Conservation (phyloP, 331 rosid species). For the Prunus yedoensis region DNA sequence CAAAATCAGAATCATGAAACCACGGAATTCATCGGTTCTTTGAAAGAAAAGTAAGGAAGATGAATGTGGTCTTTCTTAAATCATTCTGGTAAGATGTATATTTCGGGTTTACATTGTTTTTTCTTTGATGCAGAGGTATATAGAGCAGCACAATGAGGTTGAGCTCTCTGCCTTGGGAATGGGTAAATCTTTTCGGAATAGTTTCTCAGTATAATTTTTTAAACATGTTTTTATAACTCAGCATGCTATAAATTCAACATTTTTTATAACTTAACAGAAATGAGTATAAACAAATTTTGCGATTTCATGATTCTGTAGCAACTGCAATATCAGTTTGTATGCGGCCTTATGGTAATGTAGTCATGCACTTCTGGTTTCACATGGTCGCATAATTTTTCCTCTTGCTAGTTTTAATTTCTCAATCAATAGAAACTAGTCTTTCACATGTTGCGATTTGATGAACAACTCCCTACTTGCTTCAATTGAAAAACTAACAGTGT, state of each 20-base stretch:
- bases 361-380: background rate
- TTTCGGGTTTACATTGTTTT: constrained; percentile 13
- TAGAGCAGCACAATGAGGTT: constrained; percentile 92
- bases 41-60: no score
- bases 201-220: background rate
- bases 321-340: background rate
- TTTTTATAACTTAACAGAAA: background rate
- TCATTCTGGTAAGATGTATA: background rate
- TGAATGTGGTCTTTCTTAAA: background rate
- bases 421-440: background rate
- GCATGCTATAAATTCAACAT: background rate
- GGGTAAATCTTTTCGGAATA: constrained; percentile 50
- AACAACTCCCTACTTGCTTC: background rate
- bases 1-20: no score
- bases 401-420: background rate
- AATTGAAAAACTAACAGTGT: background rate
- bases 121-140: constrained; percentile 74
- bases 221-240: background rate
- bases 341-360: background rate
- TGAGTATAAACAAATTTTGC: background rate
- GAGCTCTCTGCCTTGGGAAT: constrained; percentile 99
- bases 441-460: background rate
- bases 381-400: background rate
- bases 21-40: no score
- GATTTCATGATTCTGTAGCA: background rate